Evolutionary conservation across 140 eudicot species (phyloP).

Genomic region (Senecio squalidus): DNA sequence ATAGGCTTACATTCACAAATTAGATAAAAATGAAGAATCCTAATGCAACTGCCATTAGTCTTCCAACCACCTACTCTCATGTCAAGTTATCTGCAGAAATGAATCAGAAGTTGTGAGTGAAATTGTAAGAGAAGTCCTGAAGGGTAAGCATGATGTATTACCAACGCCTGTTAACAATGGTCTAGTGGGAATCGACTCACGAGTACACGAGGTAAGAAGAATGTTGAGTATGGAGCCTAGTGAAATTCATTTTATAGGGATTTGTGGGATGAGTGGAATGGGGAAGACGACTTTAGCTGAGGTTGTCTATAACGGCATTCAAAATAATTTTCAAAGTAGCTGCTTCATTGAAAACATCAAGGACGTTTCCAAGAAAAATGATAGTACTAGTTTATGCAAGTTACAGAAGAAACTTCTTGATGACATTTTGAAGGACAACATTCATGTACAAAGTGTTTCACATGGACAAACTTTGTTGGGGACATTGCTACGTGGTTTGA

Average conservation of each 20-base stretch:
- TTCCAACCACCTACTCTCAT: neutral
- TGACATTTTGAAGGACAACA: conserved; percentile 5
- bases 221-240: neutral
- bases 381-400: neutral
- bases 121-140: conserved; percentile 1
- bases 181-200: conserved; percentile 25
- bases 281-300: conserved; percentile 26
- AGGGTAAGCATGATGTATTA: neutral
- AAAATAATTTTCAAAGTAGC: neutral
- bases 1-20: neutral
- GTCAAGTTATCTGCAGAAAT: conserved; percentile 2
- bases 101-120: conserved; percentile 6
- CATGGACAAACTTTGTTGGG: conserved; percentile 7
- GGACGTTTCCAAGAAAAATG: conserved; percentile 11
- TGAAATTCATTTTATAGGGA: conserved; percentile 18
- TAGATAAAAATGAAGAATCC: neutral
- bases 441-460: conserved; percentile 2
- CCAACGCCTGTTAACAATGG: neutral
- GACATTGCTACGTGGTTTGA: conserved; percentile 10
- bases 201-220: conserved; percentile 1
- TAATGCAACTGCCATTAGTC: neutral
- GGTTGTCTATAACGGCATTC: conserved; percentile 8
- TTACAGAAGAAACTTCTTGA: conserved; percentile 18
- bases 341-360: conserved; percentile 23
- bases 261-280: conserved; percentile 31